Evolutionary conservation across 352 stramenopile genomes (phyloP).

Genomic region (Pythium phragmitis): DNA sequence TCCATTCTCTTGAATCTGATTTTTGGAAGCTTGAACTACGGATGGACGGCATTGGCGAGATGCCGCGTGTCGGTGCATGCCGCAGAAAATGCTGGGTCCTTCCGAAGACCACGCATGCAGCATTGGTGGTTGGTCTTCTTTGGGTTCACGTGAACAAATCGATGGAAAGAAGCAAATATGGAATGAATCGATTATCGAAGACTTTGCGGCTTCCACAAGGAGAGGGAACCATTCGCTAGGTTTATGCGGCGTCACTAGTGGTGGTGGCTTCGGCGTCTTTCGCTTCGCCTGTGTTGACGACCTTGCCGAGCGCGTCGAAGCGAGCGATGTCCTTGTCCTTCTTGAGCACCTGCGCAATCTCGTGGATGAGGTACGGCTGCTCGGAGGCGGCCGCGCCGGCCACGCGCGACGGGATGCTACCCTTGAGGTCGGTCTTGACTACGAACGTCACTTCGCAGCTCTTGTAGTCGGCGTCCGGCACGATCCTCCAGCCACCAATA

Average conservation of each 20-base stretch:
- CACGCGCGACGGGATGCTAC: slow-evolving; percentile 64
- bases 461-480: slow-evolving; percentile 54
- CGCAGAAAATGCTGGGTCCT: background rate
- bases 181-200: background rate
- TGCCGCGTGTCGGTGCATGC: background rate
- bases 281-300: slow-evolving; percentile 22
- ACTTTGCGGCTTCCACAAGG: no score
- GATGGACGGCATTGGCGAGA: no score
- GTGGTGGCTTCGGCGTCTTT: background rate
- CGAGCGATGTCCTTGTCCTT: slow-evolving; percentile 45
- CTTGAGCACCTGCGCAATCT: slow-evolving; percentile 54
- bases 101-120: background rate
- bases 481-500: slow-evolving; percentile 62
- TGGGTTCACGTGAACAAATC: no score
- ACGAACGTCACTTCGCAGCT: slow-evolving; percentile 61
- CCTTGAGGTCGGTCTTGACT: slow-evolving; percentile 73
- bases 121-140: no score
- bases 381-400: slow-evolving; percentile 55
- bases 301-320: slow-evolving; percentile 29
- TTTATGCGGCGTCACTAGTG: slow-evolving; percentile 14
- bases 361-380: slow-evolving; percentile 62
- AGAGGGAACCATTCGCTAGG: no score
- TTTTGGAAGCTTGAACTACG: background rate
- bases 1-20: background rate
- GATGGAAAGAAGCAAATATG: background rate